A percentile compares a stretch with the other conserved stretches of the same genome.
Evolutionary conservation across 2,329 filamentous ascomycete species (phyloP).

Genomic region (Colletotrichum sp.): DNA sequence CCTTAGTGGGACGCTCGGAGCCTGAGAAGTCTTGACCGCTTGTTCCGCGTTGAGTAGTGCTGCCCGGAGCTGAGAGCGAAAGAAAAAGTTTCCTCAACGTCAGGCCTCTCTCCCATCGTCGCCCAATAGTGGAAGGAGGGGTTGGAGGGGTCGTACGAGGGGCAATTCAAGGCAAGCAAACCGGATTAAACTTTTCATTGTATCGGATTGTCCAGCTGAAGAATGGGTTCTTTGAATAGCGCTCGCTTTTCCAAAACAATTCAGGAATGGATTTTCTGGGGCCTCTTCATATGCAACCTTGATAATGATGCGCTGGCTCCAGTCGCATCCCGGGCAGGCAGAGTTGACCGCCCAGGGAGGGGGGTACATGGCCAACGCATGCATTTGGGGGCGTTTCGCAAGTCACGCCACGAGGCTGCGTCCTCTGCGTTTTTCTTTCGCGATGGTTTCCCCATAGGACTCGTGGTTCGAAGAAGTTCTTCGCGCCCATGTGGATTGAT

Average conservation of each 20-base stretch:
- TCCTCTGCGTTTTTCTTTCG: neutral
- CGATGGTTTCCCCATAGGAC: neutral
- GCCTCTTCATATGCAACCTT: neutral
- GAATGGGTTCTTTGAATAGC: neutral
- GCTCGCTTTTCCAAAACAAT: neutral
- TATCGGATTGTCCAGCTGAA: neutral
- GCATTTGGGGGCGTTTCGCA: neutral
- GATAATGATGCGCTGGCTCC: constrained; percentile 14
- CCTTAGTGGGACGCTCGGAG: constrained; percentile 10
- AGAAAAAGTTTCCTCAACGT: neutral
- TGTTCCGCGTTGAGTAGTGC: neutral
- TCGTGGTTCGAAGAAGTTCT: neutral
- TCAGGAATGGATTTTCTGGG: neutral
- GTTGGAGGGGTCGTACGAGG: neutral
- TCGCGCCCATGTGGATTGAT: neutral
- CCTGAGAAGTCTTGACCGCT: constrained; percentile 9
- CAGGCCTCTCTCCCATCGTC: neutral
- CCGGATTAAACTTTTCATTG: neutral
- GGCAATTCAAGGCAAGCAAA: neutral
- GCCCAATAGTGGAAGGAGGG: neutral
- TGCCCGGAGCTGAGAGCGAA: neutral
- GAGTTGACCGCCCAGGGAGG: constrained; percentile 3
- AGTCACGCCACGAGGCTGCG: neutral
- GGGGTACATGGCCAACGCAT: constrained; percentile 13
- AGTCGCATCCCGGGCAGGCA: constrained; percentile 5